Evolutionary conservation across 2,329 filamentous ascomycete genomes (phyloP).

Genomic region (Curvularia verruculosa): DNA sequence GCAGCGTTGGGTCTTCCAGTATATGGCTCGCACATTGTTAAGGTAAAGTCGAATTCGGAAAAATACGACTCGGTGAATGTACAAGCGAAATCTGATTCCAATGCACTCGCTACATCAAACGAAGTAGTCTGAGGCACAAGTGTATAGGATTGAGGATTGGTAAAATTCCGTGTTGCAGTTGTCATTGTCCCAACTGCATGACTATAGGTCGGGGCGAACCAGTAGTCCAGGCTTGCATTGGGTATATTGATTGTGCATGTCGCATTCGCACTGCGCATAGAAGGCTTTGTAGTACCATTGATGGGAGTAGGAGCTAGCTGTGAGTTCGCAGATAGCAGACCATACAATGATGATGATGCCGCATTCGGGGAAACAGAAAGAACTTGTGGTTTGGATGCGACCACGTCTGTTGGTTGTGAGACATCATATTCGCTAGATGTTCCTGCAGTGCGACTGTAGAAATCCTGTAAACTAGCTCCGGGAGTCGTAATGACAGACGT

Average conservation of each 20-base stretch:
- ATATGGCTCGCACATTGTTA: constrained; percentile 33
- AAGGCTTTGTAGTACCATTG: constrained; percentile 1
- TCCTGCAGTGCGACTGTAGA: constrained; percentile 3
- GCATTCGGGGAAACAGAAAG: constrained; percentile 1
- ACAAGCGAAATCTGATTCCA: constrained; percentile 30
- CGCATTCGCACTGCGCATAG: constrained; percentile 20
- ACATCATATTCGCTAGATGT: constrained; percentile 15
- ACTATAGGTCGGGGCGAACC: constrained; percentile 40
- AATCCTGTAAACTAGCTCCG: background rate
- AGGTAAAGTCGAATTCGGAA: constrained; percentile 28
- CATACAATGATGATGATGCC: constrained; percentile 4
- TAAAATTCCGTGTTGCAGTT: constrained; percentile 24
- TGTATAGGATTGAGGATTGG: constrained; percentile 24
- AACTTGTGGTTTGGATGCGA: constrained; percentile 7
- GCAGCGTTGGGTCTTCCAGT: constrained; percentile 41
- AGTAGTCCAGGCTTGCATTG: constrained; percentile 43
- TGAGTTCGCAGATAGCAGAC: constrained; percentile 4
- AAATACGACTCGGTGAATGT: constrained; percentile 31
- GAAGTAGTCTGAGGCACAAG: constrained; percentile 29
- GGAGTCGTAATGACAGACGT: constrained; percentile 2
- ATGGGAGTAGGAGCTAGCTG: background rate
- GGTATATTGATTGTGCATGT: constrained; percentile 45
- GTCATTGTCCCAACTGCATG: constrained; percentile 30
- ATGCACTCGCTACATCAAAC: constrained; percentile 36
- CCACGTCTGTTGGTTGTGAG: constrained; percentile 17